Conservation (phyloP, 1,284 basidiomycete genomes). For the Calocybe gambosa region DNA sequence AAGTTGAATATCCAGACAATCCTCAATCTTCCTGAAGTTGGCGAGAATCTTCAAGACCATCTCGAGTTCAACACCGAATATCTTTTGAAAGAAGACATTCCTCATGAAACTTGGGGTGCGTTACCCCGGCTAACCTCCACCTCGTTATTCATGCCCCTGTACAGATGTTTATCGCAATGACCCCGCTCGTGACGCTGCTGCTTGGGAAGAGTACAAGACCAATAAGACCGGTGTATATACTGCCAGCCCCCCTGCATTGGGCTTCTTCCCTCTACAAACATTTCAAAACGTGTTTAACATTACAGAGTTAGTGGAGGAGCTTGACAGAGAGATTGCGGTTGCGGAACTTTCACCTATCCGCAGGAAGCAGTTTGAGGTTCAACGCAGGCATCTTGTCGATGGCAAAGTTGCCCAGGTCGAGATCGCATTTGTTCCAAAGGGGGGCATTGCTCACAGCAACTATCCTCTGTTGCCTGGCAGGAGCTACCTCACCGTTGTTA, state of each 20-base stretch:
- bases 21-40: constrained; percentile 9
- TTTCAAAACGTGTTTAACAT: constrained; percentile 14
- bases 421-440: constrained; percentile 6
- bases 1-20: constrained; percentile 4
- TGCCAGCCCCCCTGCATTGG: constrained; percentile 9
- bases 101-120: constrained; percentile 13
- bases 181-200: constrained; percentile 7
- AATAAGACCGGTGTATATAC: constrained; percentile 14
- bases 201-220: constrained; percentile 11
- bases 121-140: not conserved
- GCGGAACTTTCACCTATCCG: constrained; percentile 13
- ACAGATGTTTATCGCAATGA: constrained; percentile 14
- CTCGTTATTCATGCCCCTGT: not conserved
- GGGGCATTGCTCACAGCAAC: constrained; percentile 5
- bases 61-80: constrained; percentile 10
- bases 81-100: constrained; percentile 12
- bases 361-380: constrained; percentile 13
- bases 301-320: constrained; percentile 9
- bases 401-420: constrained; percentile 10
- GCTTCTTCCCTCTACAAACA: constrained; percentile 14
- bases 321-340: constrained; percentile 11
- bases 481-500: constrained; percentile 13
- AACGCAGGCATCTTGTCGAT: constrained; percentile 10
- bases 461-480: constrained; percentile 10
- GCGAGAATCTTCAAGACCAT: constrained; percentile 10